Evolutionary conservation across 2,329 filamentous ascomycete species (phyloP), one percentile per base, ranked within the genome.

Genomic region (Pestalotiopsis sp.): DNA sequence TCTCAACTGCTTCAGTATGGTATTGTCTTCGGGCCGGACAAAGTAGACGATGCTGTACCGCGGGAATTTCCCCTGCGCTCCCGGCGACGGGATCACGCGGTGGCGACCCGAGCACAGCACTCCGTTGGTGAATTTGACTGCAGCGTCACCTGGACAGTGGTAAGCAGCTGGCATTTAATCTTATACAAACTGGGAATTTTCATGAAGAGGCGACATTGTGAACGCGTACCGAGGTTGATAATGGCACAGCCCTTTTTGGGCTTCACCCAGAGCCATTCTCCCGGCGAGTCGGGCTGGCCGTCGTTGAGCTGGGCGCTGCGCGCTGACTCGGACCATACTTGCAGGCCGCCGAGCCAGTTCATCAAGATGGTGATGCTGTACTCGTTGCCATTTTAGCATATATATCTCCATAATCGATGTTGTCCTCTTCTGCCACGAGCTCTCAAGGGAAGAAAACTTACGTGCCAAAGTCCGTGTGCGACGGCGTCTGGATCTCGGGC

Each of bases 261-360:
- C 66, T 73, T 73, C 41, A 82, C 79, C 75, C 78, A 82, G 6
- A 78, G 70, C 80, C 80, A 82, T 58, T 75, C 72, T 27, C 76
- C 76, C 4, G 75, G 72, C 1, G 68, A 70, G 63, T 77, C 74
- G 49, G 76, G 76, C 62, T 78, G 72, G 17, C 72, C 70, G 27
- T 74, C 67, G 41, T 68, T 67, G 9, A 77, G 69, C 25, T 71
- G 66, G 3, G 75, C 77, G 49, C 70, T 72, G 23, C 75, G 75
- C 14, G 75, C 67, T 3, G 77, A 78, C 57, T 75, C 72, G 2
- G 75, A 77, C 72, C 75, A 79, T 25, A 82, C 77, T 67, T 82
- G 80, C 17, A 82, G 73, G 3, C 80, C 80, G 49, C 79, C 80
- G 20, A 80, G 74, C 77, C 77, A 79, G 69, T 81, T 82, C 76